Percentiles rank a stretch among this genome's conserved stretches.
These are phyloP conservation scores for Glutinoglossum americanum DNA, from an alignment of 495 filamentous ascomycete genomes.

Conservation along the genomic window DNA sequence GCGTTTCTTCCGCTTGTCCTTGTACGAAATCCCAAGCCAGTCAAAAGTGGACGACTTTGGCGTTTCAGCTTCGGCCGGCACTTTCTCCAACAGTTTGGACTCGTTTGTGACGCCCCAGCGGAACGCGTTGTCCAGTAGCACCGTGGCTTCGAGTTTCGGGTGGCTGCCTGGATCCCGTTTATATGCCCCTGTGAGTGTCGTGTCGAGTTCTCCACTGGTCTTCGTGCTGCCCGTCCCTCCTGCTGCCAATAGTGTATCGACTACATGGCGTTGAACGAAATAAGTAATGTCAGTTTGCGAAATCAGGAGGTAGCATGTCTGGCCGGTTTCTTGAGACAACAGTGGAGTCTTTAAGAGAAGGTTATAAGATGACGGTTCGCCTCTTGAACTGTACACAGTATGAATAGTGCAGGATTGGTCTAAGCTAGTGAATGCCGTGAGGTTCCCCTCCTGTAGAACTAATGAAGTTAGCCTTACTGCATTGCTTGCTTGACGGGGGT, in stretches of 20 bases:
- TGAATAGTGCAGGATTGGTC: background rate
- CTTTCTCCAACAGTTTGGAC: background rate
- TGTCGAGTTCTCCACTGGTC: background rate
- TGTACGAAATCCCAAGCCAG: background rate
- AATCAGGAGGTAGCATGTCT: background rate
- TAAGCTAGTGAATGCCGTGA: background rate
- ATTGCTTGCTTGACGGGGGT: background rate
- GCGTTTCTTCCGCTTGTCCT: background rate
- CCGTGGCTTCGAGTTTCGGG: background rate
- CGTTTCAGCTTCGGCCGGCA: background rate
- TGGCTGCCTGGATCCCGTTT: background rate
- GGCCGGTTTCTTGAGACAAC: background rate
- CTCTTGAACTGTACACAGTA: background rate
- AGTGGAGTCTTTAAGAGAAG: background rate
- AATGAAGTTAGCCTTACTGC: background rate
- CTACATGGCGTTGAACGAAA: background rate
- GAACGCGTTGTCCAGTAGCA: background rate
- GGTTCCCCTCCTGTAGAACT: background rate
- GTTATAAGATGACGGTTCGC: background rate
- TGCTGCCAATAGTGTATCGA: background rate
- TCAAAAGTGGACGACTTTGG: background rate
- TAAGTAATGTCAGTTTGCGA: background rate
- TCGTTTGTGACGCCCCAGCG: background rate
- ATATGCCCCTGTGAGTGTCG: background rate
- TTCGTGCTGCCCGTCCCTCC: background rate